Evolutionary conservation across 345 rosid species (phyloP), one percentile per base, ranked within the genome.

Genomic region (Populus davidiana): DNA sequence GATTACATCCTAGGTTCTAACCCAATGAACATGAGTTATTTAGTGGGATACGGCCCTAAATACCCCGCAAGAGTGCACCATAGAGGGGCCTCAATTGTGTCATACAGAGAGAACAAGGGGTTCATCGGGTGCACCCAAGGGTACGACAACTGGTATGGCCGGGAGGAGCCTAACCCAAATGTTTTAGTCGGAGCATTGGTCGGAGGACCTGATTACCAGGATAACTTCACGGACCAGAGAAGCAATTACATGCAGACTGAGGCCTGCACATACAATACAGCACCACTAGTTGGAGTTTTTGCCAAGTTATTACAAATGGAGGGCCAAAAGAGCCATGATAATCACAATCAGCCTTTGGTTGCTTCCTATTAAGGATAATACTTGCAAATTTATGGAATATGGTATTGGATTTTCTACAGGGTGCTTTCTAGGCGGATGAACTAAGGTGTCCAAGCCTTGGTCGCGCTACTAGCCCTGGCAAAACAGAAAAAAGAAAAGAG

Each of bases 81-180:
- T 63, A 77, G 99, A 77, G 99, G 98, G 2, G 97, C 98, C 35
- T 96, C 99, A 0, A 86, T 96, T 3, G 86, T 92, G 73, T 89
- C 99, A 0, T 90, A 87, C 39, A 90, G 91, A 72, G 97, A 88
- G 82, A 81, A 86, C 65, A 90, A 89, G 70, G 99, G 89, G 78
- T 96, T 96, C 84, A 96, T 96, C 20, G 99, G 99, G 84, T 96
- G 99, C 85, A 96, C 97, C 9, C 97, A 96, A 79, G 99, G 99
- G 61, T 92, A 90, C 72, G 86, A 93, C 47, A 79, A 79, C 52
- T 91, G 91, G 92, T 91, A 78, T 70, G 70, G 72, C 3, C 76
- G 83, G 69, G 62, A 38, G 4, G 77, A 44, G 39, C 83, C 87
- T 0, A 91, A 91, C 87, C 93, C 92, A 1, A 88, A 90, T 61